Evolutionary conservation across 495 filamentous ascomycete species (phyloP), one percentile per base, ranked within the genome.

Genomic region (Hyphodiscus hymeniophilus): DNA sequence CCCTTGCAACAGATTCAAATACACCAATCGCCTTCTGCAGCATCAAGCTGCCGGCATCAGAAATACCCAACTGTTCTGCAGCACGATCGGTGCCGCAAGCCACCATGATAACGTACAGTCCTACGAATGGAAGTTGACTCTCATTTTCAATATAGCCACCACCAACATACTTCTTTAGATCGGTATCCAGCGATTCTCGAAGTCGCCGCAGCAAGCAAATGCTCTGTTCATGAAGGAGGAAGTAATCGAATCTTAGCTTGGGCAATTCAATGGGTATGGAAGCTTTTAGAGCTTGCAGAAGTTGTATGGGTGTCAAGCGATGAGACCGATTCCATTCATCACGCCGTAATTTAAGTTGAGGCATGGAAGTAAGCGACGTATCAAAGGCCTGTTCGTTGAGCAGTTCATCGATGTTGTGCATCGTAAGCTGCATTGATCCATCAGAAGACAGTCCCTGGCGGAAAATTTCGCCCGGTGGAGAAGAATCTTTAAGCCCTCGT

Each of bases 21-120:
- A 45, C 42, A 15, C 17, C 11, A 8, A 26, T 26, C 3, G 42
- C 42, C 31, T 35, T 43, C 21, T 17, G 5, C 3, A 45, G 42
- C 12, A 45, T 6, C 17, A 3, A 21, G 20, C 42, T 45, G 3
- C 31, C 42, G 26, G 26, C 26, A n/a, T 33, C 28, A 6, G 31
- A 20, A 5, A 45, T 20, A 31, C 26, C 13, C 8, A 45, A 45
- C 10, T 20, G 26, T 18, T 45, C 42, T 32, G 7, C 42, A 3
- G n/a, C 20, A 20, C 11, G 16, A 2, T 18, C 4, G 2, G 17
- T 33, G 8, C 15, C 11, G 8, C 10, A 17, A 35, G 53, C 54
- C 22, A 59, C 40, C 54, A 62, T 57, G 42, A 65, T 60, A 28
- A 66, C 58, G 32, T 59, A 65, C 13, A 56, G 50, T 1, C 61